Conservation (phyloP, 768 basidiomycete species). For the Kwoniella heveanensis region DNA sequence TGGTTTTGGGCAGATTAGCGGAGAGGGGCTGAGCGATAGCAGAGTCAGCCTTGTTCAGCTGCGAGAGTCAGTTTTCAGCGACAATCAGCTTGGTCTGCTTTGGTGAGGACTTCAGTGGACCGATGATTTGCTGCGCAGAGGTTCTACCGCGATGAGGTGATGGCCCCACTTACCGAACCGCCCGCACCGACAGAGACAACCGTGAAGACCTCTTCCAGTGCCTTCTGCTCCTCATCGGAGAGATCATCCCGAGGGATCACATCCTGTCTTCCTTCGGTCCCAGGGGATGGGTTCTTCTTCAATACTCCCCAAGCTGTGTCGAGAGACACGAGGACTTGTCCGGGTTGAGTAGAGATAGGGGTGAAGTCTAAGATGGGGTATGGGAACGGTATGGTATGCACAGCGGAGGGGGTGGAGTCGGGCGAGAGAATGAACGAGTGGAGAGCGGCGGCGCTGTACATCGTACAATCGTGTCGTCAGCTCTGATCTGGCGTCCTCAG, state of each 20-base stretch:
- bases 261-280: conserved; percentile 20
- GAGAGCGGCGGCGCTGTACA: conserved; percentile 37
- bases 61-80: no score
- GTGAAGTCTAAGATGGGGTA: conserved; percentile 46
- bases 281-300: conserved; percentile 31
- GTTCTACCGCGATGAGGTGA: no score
- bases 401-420: conserved; percentile 16
- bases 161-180: conserved; percentile 22
- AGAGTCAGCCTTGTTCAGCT: neutral
- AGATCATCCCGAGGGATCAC: conserved; percentile 14
- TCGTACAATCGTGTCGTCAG: neutral
- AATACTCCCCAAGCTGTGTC: conserved; percentile 51
- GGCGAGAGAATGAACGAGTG: conserved; percentile 43
- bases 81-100: neutral
- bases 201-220: conserved; percentile 11
- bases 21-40: neutral
- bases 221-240: conserved; percentile 8
- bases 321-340: conserved; percentile 39
- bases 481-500: no score
- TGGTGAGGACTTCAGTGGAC: neutral
- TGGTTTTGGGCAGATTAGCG: conserved; percentile 9
- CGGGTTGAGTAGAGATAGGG: conserved; percentile 20
- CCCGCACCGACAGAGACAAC: conserved; percentile 25
- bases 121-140: neutral
- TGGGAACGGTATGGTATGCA: conserved; percentile 38